Conservation (phyloP, 129 eudicot species). For the Lactuca sativa region DNA sequence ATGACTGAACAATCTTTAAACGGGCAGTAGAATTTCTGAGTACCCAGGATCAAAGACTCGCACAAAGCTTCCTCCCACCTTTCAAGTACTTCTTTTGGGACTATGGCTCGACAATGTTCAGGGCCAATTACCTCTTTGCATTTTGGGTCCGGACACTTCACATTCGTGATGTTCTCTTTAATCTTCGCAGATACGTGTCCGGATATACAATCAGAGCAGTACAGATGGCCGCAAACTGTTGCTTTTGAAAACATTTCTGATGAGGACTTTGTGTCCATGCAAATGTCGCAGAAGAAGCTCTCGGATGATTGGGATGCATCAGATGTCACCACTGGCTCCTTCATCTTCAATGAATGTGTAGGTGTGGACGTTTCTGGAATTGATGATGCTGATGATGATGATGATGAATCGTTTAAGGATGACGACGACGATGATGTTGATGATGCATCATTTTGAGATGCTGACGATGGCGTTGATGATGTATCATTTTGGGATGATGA, state of each 20-base stretch:
- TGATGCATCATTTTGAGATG: not conserved
- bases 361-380: not conserved
- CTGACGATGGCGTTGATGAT: not conserved
- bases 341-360: not conserved
- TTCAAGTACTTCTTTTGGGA: slow-evolving; percentile 36
- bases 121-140: slow-evolving; percentile 34
- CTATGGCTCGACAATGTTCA: slow-evolving; percentile 15
- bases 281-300: slow-evolving; percentile 39
- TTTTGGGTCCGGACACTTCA: slow-evolving; percentile 39
- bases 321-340: not conserved
- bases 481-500: not conserved
- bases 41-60: slow-evolving; percentile 34
- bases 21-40: slow-evolving; percentile 55
- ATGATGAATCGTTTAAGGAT: not conserved
- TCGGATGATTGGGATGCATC: not conserved
- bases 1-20: slow-evolving; percentile 52
- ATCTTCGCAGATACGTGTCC: slow-evolving; percentile 41
- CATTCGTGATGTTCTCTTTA: slow-evolving; percentile 14
- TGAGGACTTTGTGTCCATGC: slow-evolving; percentile 34
- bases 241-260: slow-evolving; percentile 41
- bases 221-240: slow-evolving; percentile 37
- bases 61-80: slow-evolving; percentile 45
- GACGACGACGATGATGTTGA: slow-evolving; percentile 16
- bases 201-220: slow-evolving; percentile 42
- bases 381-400: slow-evolving; percentile 12